Evolutionary conservation across 345 rosid genomes (phyloP), one percentile per base, ranked within the genome.

Genomic region (Hibiscus trionum): DNA sequence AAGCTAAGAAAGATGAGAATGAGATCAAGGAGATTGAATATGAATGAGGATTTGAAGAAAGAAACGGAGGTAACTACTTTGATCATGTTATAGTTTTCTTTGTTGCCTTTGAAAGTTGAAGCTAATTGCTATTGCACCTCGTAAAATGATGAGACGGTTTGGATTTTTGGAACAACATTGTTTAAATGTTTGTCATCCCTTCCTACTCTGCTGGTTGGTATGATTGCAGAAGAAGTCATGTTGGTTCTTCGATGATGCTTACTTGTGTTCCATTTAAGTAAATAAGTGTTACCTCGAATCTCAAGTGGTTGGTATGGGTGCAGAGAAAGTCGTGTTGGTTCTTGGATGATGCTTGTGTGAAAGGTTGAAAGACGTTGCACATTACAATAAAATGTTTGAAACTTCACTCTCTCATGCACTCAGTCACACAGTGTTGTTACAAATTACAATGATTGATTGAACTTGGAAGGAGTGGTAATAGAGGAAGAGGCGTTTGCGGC

Each of bases 401-500:
- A 58, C 35, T 58, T 11, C 15, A 14, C 26, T 17, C 12, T 44
- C 49, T 26, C 49, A 44, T 44, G 49, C 49, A 8, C 7, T 44
- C 12, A 0, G 8, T 44, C 49, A n/a, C n/a, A n/a, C n/a, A n/a
- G n/a, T n/a, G n/a, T n/a, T n/a, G n/a, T n/a, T n/a, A n/a, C n/a
- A n/a, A n/a, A n/a, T n/a, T n/a, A n/a, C n/a, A n/a, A n/a, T n/a
- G n/a, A n/a, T n/a, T n/a, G 5, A 9, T 6, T 49, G 15, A 86
- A n/a, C n/a, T n/a, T 81, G 88, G 81, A 82, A 63, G 64, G 73
- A 61, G 42, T 69, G 47, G 61, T 24, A 24, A 62, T 56, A 12
- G 82, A 84, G 67, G 86, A 88, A 47, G 89, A 90, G 76, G 87
- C 79, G 0, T 58, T 3, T 35, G 55, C 73, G 0, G 72, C 19